These are phyloP conservation scores for Phellinidium pouzarii DNA, from an alignment of 1,284 basidiomycete species.

Conservation along the genomic window DNA sequence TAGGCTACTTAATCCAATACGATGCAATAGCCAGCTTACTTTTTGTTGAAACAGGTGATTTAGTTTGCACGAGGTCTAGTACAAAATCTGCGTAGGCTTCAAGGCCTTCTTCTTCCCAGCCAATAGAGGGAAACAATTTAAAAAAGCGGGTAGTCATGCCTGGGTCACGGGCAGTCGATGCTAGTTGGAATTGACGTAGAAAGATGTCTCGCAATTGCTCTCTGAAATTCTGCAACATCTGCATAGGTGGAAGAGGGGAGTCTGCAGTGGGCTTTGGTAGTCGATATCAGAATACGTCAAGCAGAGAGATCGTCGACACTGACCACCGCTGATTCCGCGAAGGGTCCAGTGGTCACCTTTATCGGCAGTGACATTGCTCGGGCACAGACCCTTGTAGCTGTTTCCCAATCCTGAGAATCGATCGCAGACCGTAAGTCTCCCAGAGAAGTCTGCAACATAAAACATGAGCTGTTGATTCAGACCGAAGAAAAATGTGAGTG, in stretches of 20 bases:
- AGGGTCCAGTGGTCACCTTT: constrained; percentile 75
- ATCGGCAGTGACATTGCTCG: constrained; percentile 80
- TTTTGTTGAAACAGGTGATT: constrained; percentile 73
- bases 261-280: constrained; percentile 76
- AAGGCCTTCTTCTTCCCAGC: constrained; percentile 88
- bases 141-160: constrained; percentile 91
- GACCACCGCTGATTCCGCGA: constrained; percentile 86
- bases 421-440: constrained; percentile 72
- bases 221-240: constrained; percentile 74
- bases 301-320: constrained; percentile 24
- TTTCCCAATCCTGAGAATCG: constrained; percentile 89
- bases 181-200: constrained; percentile 69
- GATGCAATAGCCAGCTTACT: constrained; percentile 39
- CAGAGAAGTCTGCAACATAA: constrained; percentile 61
- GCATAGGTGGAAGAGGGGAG: constrained; percentile 77
- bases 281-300: constrained; percentile 17
- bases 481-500: not conserved
- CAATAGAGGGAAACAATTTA: constrained; percentile 92
- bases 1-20: constrained; percentile 14
- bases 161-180: constrained; percentile 75
- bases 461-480: constrained; percentile 3
- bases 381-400: constrained; percentile 85
- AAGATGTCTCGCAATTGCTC: constrained; percentile 76
- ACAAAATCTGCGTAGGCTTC: constrained; percentile 92
- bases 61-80: constrained; percentile 78